Evolutionary conservation across 1,139 yeast species (phyloP), one percentile per base, ranked within the genome.

Genomic region (Magnusiomyces sp.): DNA sequence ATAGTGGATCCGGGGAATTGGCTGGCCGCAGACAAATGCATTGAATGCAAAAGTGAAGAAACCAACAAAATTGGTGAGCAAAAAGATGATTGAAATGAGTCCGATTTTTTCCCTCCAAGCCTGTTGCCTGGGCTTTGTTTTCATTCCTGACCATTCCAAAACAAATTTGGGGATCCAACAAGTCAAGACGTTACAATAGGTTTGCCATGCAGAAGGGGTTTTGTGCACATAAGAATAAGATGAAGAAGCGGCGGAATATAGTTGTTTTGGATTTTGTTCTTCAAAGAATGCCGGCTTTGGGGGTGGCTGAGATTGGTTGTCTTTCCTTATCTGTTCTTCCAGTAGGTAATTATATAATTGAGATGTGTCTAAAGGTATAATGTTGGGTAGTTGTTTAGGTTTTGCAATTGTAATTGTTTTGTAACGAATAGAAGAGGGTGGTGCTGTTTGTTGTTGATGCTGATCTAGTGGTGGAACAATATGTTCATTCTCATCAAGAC

Each of bases 21-120:
- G 57, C 17, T 61, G 58, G 13, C 74, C 71, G 66, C 96, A 88
- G 31, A 87, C 88, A 1, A 90, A 75, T 58, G 75, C 76, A 31
- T 92, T 84, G 66, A 89, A 86, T 1, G 95, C 96, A 68, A 88
- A 86, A 2, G 95, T 84, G 59, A 88, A 71, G 62, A 75, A 87
- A 1, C 92, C 95, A 47, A 87, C 82, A 51, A 82, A 64, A 0
- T 81, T 76, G 47, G 92, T 95, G 51, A 84, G 66, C 56, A 76
- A 75, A 16, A 79, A 59, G 56, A 89, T 86, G 51, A 88, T 72
- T 1, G 89, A 75, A 43, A 89, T 70, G 50, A 88, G 71, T 0
- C 84, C 96, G 42, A 87, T 80, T 63, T 89, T 89, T 64, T 89
- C 96, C 62, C 96, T 75, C 97, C 97, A 89, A 0, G 96, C 96